Conservation (phyloP, 768 basidiomycete genomes). For the Tulasnella sp. region DNA sequence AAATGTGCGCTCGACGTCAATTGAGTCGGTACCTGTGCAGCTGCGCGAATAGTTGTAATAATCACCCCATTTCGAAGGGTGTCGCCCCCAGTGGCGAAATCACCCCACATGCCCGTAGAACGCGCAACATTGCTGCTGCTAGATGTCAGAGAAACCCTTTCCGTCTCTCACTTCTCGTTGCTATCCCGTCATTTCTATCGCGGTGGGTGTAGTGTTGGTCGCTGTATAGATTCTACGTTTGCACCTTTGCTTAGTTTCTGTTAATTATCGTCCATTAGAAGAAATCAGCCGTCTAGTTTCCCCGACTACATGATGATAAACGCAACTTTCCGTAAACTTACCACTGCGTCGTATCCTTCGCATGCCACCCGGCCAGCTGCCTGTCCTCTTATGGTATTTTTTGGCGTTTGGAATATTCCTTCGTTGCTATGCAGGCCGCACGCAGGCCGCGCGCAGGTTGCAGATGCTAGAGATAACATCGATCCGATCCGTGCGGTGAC, state of each 20-base stretch:
- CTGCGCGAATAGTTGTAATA: background rate
- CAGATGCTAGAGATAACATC: background rate
- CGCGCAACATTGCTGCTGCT: background rate
- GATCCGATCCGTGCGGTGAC: background rate
- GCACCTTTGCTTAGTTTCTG: background rate
- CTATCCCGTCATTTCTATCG: background rate
- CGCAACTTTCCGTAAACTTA: background rate
- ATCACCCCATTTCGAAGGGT: background rate
- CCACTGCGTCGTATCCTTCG: background rate
- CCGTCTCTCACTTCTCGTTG: background rate
- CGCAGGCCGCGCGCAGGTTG: background rate
- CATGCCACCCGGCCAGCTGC: background rate
- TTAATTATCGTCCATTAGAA: background rate
- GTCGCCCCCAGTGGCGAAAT: background rate
- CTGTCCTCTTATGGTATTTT: background rate
- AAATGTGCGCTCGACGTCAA: constrained; percentile 1
- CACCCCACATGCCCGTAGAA: background rate
- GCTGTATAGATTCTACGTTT: background rate
- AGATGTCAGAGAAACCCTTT: background rate
- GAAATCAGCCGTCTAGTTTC: background rate
- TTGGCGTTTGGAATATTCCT: background rate
- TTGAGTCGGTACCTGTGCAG: background rate
- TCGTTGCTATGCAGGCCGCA: background rate
- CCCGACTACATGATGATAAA: background rate
- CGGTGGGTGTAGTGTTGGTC: background rate